A percentile compares a stretch with the other conserved stretches of the same genome.
phyloP scores from a whole-genome alignment of 768 basidiomycete genomes.

The Rhizopogon vulgaris region DNA sequence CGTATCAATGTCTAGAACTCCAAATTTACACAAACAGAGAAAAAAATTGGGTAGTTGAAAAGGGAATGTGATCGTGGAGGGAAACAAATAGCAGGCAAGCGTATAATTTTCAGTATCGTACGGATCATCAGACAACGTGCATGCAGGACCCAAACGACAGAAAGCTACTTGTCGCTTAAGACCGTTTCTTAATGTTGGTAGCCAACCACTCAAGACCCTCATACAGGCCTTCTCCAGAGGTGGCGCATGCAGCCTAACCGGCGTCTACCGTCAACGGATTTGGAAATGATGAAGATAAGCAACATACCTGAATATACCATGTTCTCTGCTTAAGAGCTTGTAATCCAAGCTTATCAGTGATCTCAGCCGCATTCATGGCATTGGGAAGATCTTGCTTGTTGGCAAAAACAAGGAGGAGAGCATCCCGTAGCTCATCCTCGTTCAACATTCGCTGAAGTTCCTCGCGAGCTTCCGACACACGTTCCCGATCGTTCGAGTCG shows the following conservation, averaged over 20 bases:
- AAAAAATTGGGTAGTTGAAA: conserved; percentile 17
- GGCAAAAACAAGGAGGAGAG: conserved; percentile 96
- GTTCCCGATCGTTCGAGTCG: conserved; percentile 99
- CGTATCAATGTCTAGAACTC: conserved; percentile 23
- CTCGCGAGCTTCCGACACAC: conserved; percentile 97
- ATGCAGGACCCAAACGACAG: conserved; percentile 40
- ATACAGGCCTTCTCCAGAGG: conserved; percentile 96
- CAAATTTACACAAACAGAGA: conserved; percentile 25
- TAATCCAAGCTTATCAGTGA: conserved; percentile 98
- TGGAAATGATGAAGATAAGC: not conserved
- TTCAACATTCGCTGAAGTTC: conserved; percentile 99
- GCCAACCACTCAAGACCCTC: conserved; percentile 98
- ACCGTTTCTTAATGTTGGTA: conserved; percentile 81
- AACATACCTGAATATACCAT: conserved; percentile 94
- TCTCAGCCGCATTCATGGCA: conserved; percentile 98
- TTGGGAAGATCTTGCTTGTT: conserved; percentile 99
- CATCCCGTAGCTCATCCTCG: conserved; percentile 98
- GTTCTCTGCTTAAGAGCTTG: conserved; percentile 95
- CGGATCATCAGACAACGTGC: conserved; percentile 53
- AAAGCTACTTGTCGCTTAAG: conserved; percentile 38
- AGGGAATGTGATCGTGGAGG: conserved; percentile 23
- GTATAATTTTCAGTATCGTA: conserved; percentile 54
- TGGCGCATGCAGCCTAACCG: conserved; percentile 89
- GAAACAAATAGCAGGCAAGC: conserved; percentile 34
- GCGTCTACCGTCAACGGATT: conserved; percentile 12